A percentile compares a stretch with the other conserved stretches of the same genome.
Evolutionary conservation across 148 eudicot genomes (phyloP).

Genomic region (Chenopodium album): DNA sequence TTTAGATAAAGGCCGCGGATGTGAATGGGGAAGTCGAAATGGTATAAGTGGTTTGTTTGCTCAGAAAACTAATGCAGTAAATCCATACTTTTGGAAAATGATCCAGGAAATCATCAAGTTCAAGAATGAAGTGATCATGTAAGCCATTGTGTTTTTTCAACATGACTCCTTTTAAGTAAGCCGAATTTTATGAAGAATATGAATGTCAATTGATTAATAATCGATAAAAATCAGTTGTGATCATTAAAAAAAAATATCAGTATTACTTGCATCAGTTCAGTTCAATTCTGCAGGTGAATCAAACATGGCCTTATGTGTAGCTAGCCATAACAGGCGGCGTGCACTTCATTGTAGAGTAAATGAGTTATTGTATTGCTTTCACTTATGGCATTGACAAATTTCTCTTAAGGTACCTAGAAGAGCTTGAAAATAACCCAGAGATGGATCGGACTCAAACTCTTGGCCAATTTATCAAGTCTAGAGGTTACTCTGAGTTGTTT

Average conservation of each 20-base stretch:
- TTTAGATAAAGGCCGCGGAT: slow-evolving; percentile 68
- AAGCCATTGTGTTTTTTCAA: slow-evolving; percentile 13
- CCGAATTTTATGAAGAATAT: not conserved
- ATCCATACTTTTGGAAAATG: slow-evolving; percentile 89
- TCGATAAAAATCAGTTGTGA: not conserved
- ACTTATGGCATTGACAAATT: slow-evolving; percentile 5
- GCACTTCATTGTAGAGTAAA: too few species aligned
- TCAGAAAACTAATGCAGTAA: slow-evolving; percentile 67
- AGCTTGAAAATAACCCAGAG: slow-evolving; percentile 69
- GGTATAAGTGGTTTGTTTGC: slow-evolving; percentile 76
- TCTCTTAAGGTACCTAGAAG: slow-evolving; percentile 73
- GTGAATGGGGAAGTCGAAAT: slow-evolving; percentile 93
- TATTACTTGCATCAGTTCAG: not conserved
- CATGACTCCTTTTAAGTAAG: not conserved
- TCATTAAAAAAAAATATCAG: not conserved
- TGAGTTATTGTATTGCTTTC: not conserved
- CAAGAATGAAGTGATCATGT: slow-evolving; percentile 70
- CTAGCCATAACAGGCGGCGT: too few species aligned
- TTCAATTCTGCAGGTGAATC: too few species aligned
- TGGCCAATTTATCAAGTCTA: slow-evolving; percentile 63
- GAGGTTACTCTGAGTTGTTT: slow-evolving; percentile 85
- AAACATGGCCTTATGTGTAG: too few species aligned
- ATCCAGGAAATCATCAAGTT: slow-evolving; percentile 69
- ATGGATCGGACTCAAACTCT: slow-evolving; percentile 69
- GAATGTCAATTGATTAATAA: not conserved